Evolutionary conservation across 768 basidiomycete genomes (phyloP).

Genomic region (Myochromella boudieri): DNA sequence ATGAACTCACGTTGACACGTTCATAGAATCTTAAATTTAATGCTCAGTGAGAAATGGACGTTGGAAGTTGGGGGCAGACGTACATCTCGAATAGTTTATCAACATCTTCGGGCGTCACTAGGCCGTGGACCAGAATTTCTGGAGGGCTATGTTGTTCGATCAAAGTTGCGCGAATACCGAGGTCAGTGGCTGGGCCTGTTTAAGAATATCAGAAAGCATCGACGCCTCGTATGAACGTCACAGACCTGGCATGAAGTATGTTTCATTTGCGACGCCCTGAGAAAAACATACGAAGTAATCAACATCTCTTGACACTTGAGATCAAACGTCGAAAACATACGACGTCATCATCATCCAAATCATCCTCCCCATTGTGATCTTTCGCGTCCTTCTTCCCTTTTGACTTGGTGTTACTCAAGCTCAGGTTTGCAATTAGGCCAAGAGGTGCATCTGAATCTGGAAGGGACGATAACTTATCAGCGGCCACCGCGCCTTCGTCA

Average conservation of each 20-base stretch:
- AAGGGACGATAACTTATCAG: constrained; percentile 49
- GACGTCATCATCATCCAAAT: constrained; percentile 63
- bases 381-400: constrained; percentile 40
- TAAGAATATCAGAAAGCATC: neutral
- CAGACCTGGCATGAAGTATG: constrained; percentile 76
- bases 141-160: constrained; percentile 81
- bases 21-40: constrained; percentile 59
- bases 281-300: constrained; percentile 8
- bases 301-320: neutral
- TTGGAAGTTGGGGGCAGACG: constrained; percentile 22
- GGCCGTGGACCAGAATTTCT: constrained; percentile 77
- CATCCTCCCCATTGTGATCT: constrained; percentile 39
- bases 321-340: constrained; percentile 34
- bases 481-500: constrained; percentile 35
- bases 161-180: constrained; percentile 64
- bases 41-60: constrained; percentile 4
- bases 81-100: constrained; percentile 85
- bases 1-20: constrained; percentile 62
- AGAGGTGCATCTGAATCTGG: constrained; percentile 76
- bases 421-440: constrained; percentile 72
- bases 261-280: constrained; percentile 79
- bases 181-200: constrained; percentile 69
- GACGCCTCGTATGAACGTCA: constrained; percentile 2
- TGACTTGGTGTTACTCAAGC: constrained; percentile 54
- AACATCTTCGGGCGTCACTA: constrained; percentile 77